phyloP scores from a whole-genome alignment of 495 filamentous ascomycete genomes.

The Copromyces sp. region DNA sequence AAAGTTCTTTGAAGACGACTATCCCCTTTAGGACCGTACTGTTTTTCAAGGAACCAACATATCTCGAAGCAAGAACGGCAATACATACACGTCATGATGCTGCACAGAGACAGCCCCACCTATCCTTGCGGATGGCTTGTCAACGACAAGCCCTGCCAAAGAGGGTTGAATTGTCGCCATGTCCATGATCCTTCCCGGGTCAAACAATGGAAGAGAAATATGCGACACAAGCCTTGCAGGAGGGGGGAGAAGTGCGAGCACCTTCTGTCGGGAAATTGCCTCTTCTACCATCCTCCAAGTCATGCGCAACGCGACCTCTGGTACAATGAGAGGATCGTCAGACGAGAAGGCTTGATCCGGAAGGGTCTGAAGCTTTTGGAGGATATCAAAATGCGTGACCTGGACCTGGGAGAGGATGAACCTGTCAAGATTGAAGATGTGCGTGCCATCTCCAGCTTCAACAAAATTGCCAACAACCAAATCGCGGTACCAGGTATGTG shows the following conservation, averaged over 20 bases:
- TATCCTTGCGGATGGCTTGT: constrained; percentile 1
- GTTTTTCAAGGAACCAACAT: not conserved
- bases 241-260: not conserved
- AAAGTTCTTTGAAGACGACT: not conserved
- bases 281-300: constrained; percentile 4
- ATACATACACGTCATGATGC: not conserved
- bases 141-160: not conserved
- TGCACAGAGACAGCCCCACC: not conserved
- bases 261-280: not conserved
- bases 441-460: constrained; percentile 15
- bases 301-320: not conserved
- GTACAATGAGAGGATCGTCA: not conserved
- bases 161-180: not conserved
- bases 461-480: constrained; percentile 11
- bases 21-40: not conserved
- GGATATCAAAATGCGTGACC: not conserved
- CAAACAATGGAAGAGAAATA: not conserved
- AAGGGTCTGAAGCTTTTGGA: not conserved
- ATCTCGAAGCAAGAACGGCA: not conserved
- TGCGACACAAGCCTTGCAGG: not conserved
- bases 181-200: not conserved
- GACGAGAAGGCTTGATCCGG: not conserved
- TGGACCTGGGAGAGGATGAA: not conserved
- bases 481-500: constrained; percentile 19
- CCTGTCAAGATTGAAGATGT: constrained; percentile 4